Conservation (phyloP, 2,329 filamentous ascomycete genomes). For the Fusarium sp. region DNA sequence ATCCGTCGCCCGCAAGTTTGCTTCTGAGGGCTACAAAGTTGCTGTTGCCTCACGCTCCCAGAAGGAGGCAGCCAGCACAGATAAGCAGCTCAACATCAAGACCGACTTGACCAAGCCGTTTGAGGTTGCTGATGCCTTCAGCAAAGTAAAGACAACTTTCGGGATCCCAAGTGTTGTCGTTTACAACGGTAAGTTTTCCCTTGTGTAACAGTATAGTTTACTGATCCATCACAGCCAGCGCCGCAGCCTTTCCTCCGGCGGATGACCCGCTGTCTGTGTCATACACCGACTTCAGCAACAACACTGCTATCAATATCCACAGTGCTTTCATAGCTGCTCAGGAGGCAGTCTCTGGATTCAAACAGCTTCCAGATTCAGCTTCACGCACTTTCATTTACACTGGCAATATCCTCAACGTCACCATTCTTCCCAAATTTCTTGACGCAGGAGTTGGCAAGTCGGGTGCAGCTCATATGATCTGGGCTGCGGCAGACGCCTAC, state of each 20-base stretch:
- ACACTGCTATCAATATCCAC: slow-evolving; percentile 18
- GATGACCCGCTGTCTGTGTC: slow-evolving; percentile 28
- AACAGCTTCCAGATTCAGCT: slow-evolving; percentile 46
- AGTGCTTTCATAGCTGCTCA: slow-evolving; percentile 33
- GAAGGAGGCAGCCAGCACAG: slow-evolving; percentile 37
- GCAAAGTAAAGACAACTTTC: slow-evolving; percentile 27
- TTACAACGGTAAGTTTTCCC: background rate
- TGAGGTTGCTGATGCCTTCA: slow-evolving; percentile 27
- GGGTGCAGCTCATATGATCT: slow-evolving; percentile 48
- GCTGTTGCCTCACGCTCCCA: slow-evolving; percentile 43
- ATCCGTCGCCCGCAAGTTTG: slow-evolving; percentile 40
- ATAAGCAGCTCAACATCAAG: slow-evolving; percentile 50
- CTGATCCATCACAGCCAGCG: slow-evolving; percentile 5
- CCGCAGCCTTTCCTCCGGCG: slow-evolving; percentile 3
- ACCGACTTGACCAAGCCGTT: slow-evolving; percentile 54
- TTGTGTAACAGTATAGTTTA: background rate
- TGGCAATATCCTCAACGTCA: slow-evolving; percentile 56
- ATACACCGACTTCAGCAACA: slow-evolving; percentile 19
- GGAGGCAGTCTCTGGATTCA: slow-evolving; percentile 27
- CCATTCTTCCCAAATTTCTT: slow-evolving; percentile 50
- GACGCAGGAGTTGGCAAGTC: slow-evolving; percentile 57
- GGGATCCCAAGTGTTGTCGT: slow-evolving; percentile 39
- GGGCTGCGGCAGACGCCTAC: slow-evolving; percentile 51
- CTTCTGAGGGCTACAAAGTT: slow-evolving; percentile 44
- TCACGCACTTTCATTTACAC: slow-evolving; percentile 60